phyloP scores from a whole-genome alignment of 2,329 filamentous ascomycete genomes.

The Hypoxylon sp. region DNA sequence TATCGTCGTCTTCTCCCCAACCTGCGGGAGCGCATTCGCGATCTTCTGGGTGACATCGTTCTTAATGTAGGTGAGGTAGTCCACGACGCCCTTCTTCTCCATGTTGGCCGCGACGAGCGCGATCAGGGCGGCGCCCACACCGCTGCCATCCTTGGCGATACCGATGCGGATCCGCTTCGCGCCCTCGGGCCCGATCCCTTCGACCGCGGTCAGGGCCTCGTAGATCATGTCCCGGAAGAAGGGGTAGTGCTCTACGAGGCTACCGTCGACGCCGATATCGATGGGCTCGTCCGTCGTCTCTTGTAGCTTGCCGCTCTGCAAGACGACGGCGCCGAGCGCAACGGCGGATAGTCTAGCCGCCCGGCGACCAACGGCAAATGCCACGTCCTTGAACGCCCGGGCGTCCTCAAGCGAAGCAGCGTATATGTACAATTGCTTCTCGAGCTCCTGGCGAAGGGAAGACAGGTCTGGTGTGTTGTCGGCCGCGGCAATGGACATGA shows the following conservation, averaged over 20 bases:
- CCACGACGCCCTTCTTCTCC: slow-evolving; percentile 60
- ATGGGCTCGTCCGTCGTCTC: slow-evolving; percentile 75
- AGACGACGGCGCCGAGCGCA: slow-evolving; percentile 84
- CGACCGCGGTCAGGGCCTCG: slow-evolving; percentile 80
- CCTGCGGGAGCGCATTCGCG: slow-evolving; percentile 43
- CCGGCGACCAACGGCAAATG: slow-evolving; percentile 86
- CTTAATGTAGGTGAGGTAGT: slow-evolving; percentile 59
- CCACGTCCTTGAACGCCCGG: slow-evolving; percentile 85
- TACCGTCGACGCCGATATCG: slow-evolving; percentile 95
- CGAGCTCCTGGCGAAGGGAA: slow-evolving; percentile 81
- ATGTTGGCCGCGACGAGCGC: slow-evolving; percentile 85
- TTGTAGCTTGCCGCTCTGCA: slow-evolving; percentile 80
- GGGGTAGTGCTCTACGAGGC: slow-evolving; percentile 94
- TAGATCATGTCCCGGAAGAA: slow-evolving; percentile 90
- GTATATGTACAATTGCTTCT: slow-evolving; percentile 80
- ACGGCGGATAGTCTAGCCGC: slow-evolving; percentile 90
- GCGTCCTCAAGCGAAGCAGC: slow-evolving; percentile 86
- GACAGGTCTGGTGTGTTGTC: slow-evolving; percentile 80
- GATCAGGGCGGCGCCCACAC: slow-evolving; percentile 94
- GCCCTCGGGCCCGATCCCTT: slow-evolving; percentile 80
- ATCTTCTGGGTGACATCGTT: slow-evolving; percentile 55
- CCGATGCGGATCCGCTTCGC: slow-evolving; percentile 92
- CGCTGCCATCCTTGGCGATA: slow-evolving; percentile 96
- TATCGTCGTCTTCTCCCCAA: slow-evolving; percentile 44
- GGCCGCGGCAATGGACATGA: slow-evolving; percentile 87